Base-by-base conservation (phyloP, 164 flowering plant genomes). In the Taxillus chinensis region DNA sequence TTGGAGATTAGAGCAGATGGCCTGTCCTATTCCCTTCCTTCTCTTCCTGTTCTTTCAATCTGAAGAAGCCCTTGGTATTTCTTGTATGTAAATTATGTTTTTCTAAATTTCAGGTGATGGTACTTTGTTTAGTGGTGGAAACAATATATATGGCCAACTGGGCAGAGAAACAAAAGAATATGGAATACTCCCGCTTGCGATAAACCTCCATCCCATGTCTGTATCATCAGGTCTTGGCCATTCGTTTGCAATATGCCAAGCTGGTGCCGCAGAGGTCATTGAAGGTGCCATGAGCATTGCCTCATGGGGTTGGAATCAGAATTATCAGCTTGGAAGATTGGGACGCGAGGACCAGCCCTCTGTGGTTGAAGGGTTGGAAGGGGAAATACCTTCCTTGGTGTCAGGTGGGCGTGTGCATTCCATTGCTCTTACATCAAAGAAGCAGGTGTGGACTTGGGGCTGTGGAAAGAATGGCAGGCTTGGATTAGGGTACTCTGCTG, bases 271-370 rank as follows among this genome's bases (percentile, higher is more conserved):
- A 3, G 68, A 69, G 50, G 67, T 0, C 8, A 41, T 17, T 16
- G 76, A 64, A 27, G 77, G 67, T 45, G 63, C 57, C 51, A 64
- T 59, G 13, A 55, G 63, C 41, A 55, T 82, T 7, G 15, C 82
- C 16, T 79, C 96, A 45, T 90, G 96, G 96, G 98, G 96, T 48
- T 90, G 93, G 98, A 87, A 87, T 69, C 72, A 55, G 59, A 78
- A 65, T 64, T 81, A 74, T 63, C 95, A 86, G 75, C 90, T 86
- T 5, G 95, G 97, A 14, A 83, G 92, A 57, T 16, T 41, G 11
- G 92, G 92, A 17, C 73, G 66, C 2, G 76, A 70, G 45, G 71
- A 71, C 58, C 13, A 73, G 27, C 89, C 93, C 3, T 11, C 45
- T 57, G 45, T 62, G 68, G 80, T 87, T 12, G 78, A 71, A 39